Base-by-base conservation (phyloP, 2,329 filamentous ascomycete species). In the Ophiosphaerella herpotricha region DNA sequence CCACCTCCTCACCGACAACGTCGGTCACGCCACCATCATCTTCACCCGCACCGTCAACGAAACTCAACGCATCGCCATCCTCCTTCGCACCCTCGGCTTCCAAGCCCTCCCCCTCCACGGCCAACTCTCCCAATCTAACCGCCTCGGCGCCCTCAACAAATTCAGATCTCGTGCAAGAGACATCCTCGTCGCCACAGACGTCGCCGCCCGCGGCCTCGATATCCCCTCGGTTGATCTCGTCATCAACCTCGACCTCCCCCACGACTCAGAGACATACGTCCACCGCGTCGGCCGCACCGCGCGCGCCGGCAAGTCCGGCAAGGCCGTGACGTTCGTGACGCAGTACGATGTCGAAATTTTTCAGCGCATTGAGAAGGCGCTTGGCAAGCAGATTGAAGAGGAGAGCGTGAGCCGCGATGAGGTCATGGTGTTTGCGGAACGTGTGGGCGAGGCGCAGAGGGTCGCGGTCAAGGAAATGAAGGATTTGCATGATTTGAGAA, bases 11-110 rank as follows among this genome's bases (percentile, higher is more conserved):
- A 94, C 94, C 71, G 91, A 96, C 63, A 89, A 90, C 63, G 84
- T 85, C 12, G 94, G 93, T n/a, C 85, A 95, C 68, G 88, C 87
- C 0, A 86, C 84, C 52, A 96, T 99, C 66, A 83, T 97, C 58
- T 99, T 99, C 77, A 91, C 90, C 0, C 82, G 94, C 37, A 99
- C 94, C 0, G 90, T 97, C 38, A 89, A 90, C 73, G 93, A 97
- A 71, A 89, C 91, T 0, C 91, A 96, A 72, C 84, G 94, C 7
- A 74, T 97, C 29, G 86, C 92, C 21, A 89, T 96, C 64, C 75
- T 99, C 13, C 82, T 97, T 2, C 86, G 93, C 41, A 82, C 87
- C 0, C 84, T 99, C 3, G 93, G 92, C 24, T 94, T 97, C 68
- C 87, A 88, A 35, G 93, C 92, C 4, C 94, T 97, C 52, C 93